Percentiles rank a stretch among this genome's conserved stretches.
phyloP scores from a whole-genome alignment of 2,329 filamentous ascomycete genomes.

The Stagonosporopsis rhizophila region DNA sequence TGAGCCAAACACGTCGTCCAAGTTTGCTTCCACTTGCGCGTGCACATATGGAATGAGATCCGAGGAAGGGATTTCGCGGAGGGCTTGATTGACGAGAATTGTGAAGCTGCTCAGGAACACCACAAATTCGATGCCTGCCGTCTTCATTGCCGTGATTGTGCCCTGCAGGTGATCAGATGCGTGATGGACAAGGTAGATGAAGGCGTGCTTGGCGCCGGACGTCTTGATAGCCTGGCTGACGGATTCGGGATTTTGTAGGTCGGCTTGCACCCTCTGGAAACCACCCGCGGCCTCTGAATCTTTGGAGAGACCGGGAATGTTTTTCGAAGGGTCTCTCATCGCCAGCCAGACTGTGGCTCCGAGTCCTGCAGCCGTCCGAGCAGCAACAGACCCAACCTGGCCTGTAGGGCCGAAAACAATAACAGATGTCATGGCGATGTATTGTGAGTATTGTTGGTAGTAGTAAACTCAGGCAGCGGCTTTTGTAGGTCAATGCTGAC shows the following conservation, averaged over 20 bases:
- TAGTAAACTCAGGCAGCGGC: too few relatives aligned
- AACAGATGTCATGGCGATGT: slow-evolving; percentile 26
- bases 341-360: slow-evolving; percentile 58
- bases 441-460: background rate
- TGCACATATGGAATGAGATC: slow-evolving; percentile 51
- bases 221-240: slow-evolving; percentile 51
- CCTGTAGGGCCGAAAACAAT: slow-evolving; percentile 62
- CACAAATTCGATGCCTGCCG: slow-evolving; percentile 54
- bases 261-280: slow-evolving; percentile 53
- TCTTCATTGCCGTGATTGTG: slow-evolving; percentile 54
- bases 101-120: slow-evolving; percentile 54
- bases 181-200: slow-evolving; percentile 54
- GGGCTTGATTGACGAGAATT: slow-evolving; percentile 30
- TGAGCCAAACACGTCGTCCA: slow-evolving; percentile 52
- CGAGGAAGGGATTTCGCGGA: slow-evolving; percentile 1
- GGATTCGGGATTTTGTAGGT: slow-evolving; percentile 53
- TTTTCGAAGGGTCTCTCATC: slow-evolving; percentile 56
- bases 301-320: slow-evolving; percentile 47
- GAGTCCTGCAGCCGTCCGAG: slow-evolving; percentile 48
- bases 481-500: too few relatives aligned
- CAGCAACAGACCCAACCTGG: slow-evolving; percentile 52
- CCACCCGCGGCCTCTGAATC: slow-evolving; percentile 38
- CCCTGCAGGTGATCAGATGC: slow-evolving; percentile 51
- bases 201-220: slow-evolving; percentile 56
- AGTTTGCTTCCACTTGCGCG: slow-evolving; percentile 53